Conservation (phyloP, 2,329 filamentous ascomycete species). For the Sodiomyces alkalinus region DNA sequence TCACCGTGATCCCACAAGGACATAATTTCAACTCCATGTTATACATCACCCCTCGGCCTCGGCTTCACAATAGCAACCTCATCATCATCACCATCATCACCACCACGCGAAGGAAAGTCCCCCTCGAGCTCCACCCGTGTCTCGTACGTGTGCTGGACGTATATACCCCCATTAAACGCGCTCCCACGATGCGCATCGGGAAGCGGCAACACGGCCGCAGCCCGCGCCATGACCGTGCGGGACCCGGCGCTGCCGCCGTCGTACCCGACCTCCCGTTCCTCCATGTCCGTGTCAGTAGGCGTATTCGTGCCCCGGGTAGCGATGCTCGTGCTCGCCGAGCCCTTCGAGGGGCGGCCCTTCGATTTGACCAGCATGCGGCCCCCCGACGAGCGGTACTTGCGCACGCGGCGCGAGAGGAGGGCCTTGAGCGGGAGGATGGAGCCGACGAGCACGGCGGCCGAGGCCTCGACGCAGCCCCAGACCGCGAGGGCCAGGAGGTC, state of each 20-base stretch:
- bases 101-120: slow-evolving; percentile 1
- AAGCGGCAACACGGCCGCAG: slow-evolving; percentile 7
- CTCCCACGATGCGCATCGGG: slow-evolving; percentile 7
- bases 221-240: slow-evolving; percentile 4
- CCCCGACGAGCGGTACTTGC: slow-evolving; percentile 3
- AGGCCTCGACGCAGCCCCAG: slow-evolving; percentile 5
- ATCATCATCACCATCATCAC: too few species aligned
- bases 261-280: too few species aligned
- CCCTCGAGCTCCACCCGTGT: slow-evolving; percentile 2
- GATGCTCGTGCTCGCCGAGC: too few species aligned
- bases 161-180: slow-evolving; percentile 7
- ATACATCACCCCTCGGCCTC: too few species aligned
- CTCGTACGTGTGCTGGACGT: slow-evolving; percentile 7
- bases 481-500: slow-evolving; percentile 9
- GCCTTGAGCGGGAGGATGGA: slow-evolving; percentile 10
- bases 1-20: too few species aligned
- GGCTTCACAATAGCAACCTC: slow-evolving; percentile 4
- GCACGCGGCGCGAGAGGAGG: slow-evolving; percentile 6
- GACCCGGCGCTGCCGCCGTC: slow-evolving; percentile 1
- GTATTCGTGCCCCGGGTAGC: too few species aligned
- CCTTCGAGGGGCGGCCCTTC: too few species aligned
- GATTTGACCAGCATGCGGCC: too few species aligned
- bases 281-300: too few species aligned
- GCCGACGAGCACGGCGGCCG: slow-evolving; percentile 9
- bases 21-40: too few species aligned